Base-by-base conservation (phyloP, 2,329 filamentous ascomycete genomes). In the Arthrobotrys sinensis region DNA sequence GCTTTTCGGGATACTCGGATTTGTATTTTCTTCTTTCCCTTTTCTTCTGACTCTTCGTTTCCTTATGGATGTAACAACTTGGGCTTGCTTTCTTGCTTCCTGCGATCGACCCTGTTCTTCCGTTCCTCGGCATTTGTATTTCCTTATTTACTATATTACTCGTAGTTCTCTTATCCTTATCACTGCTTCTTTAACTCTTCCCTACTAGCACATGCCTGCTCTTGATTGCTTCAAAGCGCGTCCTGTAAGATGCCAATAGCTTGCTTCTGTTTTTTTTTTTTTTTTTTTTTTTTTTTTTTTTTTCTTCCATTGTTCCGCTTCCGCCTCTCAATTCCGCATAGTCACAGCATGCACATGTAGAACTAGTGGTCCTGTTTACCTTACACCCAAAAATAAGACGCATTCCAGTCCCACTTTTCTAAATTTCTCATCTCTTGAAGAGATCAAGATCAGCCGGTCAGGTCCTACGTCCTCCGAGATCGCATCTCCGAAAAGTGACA, bases 41-140 rank as follows among this genome's bases (percentile, higher is more conserved):
- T 57, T 67, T 60, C 66, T 73, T 43, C 60, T 66, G 62, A 57
- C 32, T 71, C 71, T 80, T 50, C 21, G 16, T 65, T 68, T 55
- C 12, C 60, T 50, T 46, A 57, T 32, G 14, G 24, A n/a, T 46
- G 60, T 64, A 64, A 34, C 60, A 46, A 48, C 48, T 36, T 36
- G 24, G n/a, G 40, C 19, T 48, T 64, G 21, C 43, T 64, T 38
- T 40, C 8, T 12, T 67, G 11, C 12, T 53, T 53, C 46, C 28
- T 19, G 7, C 52, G 24, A 28, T 28, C 24, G 24, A 28, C 24
- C 24, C 24, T 28, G 24, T 28, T 7, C 10, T 50, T 69, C 65
- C 38, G 65, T 57, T 69, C 38, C 50, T 57, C 28, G 43, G 38
- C 28, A 43, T 38, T 32, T 6, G 14, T 19, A 52, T 40, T 55